Evolutionary conservation across 2,329 filamentous ascomycete species (phyloP), one percentile per base, ranked within the genome.

Genomic region (Colletotrichum sojae): DNA sequence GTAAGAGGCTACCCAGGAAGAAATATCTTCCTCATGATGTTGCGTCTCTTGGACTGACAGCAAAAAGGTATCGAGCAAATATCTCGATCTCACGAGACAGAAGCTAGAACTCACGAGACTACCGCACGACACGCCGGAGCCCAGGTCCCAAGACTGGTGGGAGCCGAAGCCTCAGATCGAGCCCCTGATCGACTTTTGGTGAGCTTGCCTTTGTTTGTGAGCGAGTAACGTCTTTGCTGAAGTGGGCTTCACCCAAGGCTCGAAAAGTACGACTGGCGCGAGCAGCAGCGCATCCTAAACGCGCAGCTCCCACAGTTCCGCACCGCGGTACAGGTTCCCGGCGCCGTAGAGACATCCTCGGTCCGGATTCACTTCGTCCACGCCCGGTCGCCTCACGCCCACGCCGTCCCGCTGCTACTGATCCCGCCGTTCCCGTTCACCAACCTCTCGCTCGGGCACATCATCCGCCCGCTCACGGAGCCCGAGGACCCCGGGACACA

Each of bases 101-200:
- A 93, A 93, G 77, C 83, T 93, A 10, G 88, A 92, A 74, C 83
- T 92, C 53, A 90, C 89, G 22, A 83, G 91, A 67, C 78, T 92
- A 36, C 91, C 91, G 48, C 87, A 89, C 73, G 89, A 91, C 73
- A 75, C 84, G 2, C 79, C 82, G 8, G 76, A 85, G 9, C 81
- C 85, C 2, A 83, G 80, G 66, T 83, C 83, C 39, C 78, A 81
- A 52, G 82, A 84, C 71, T 89, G 86, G 86, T 88, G 86, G 79
- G 85, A 89, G 69, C 87, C 89, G 2, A 92, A 92, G 75, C 78
- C 83, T 31, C 84, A 86, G 52, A 81, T 92, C 61, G 90, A 92
- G 77, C 86, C 88, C 20, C 78, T 92, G 71, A 83, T 92, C 67
- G 90, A 92, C 76, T 91, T 84, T 73, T 92, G 90, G 88, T 88